Base-by-base conservation (phyloP, 2,329 filamentous ascomycete genomes). In the Colletotrichum sp. region DNA sequence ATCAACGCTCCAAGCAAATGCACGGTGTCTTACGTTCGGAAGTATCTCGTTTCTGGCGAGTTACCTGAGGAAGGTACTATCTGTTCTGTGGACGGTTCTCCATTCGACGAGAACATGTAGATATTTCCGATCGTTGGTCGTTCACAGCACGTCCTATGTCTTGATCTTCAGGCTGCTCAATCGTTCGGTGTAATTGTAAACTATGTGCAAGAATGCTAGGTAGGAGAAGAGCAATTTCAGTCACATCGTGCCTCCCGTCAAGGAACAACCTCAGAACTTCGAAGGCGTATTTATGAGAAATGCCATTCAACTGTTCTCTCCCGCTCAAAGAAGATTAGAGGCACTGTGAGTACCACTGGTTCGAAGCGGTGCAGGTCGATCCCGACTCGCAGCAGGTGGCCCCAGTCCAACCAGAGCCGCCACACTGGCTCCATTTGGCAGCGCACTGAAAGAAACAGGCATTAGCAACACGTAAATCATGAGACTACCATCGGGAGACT, bases 321-420 rank as follows among this genome's bases (percentile, higher is more conserved):
- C 21, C 10, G 8, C 1, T 55, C 15, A 21, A 56, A 8, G 16
- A 48, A 48, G 3, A n/a, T 78, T 64, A 79, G 16, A 74, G 48
- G 36, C 76, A 79, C 73, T 81, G 79, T 0, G 78, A 80, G 68
- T 82, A 81, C 78, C 76, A 82, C 60, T 79, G 68, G 76, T 80
- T 81, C 12, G 48, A 26, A 12, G 71, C 38, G 7, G 71, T 76
- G 75, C 78, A 82, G 15, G 78, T 80, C 18, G 77, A 78, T 3
- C 77, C 78, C 24, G 77, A 78, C n/a, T 30, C 58, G 30, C 80
- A 82, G 77, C 78, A 80, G 8, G 78, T 79, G 8, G 80, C 60
- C 13, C 79, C 80, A 12, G 65, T 77, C 75, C 77, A 83, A 30
- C 78, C 77, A 21, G 77, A 73, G 9, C 81, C 79, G 52, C 79